Evolutionary conservation across 768 basidiomycete genomes (phyloP).

Genomic region (Mycena chlorophos): DNA sequence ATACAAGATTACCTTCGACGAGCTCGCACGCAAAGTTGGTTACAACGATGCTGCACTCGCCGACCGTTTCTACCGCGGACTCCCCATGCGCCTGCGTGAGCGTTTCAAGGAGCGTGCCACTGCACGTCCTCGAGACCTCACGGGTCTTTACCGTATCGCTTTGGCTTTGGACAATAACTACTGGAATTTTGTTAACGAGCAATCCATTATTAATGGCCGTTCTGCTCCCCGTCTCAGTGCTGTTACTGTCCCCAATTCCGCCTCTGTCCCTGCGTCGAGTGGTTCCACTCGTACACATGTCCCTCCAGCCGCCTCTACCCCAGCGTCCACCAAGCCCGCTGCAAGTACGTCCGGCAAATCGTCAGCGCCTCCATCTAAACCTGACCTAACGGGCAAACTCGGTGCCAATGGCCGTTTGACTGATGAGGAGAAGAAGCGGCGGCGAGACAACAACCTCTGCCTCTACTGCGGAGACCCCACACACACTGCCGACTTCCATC

Average conservation of each 20-base stretch:
- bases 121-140: background rate
- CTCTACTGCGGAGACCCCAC: constrained; percentile 24
- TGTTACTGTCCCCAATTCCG: background rate
- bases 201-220: background rate
- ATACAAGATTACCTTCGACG: background rate
- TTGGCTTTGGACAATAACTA: background rate
- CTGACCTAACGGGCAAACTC: background rate
- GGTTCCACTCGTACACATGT: no score
- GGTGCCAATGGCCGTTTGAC: constrained; percentile 7
- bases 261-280: background rate
- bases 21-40: background rate
- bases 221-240: no score
- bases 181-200: background rate
- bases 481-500: constrained; percentile 10
- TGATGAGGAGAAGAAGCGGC: constrained; percentile 16
- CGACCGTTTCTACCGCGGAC: background rate
- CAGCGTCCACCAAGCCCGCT: no score
- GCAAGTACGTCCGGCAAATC: no score
- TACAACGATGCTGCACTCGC: background rate
- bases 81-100: background rate
- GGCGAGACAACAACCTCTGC: constrained; percentile 21
- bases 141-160: background rate
- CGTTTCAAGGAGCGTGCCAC: background rate
- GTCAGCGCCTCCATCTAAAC: background rate
- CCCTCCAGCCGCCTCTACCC: no score